Evolutionary conservation across 495 filamentous ascomycete genomes (phyloP), one percentile per base, ranked within the genome.

Genomic region (Choiromyces venosus): DNA sequence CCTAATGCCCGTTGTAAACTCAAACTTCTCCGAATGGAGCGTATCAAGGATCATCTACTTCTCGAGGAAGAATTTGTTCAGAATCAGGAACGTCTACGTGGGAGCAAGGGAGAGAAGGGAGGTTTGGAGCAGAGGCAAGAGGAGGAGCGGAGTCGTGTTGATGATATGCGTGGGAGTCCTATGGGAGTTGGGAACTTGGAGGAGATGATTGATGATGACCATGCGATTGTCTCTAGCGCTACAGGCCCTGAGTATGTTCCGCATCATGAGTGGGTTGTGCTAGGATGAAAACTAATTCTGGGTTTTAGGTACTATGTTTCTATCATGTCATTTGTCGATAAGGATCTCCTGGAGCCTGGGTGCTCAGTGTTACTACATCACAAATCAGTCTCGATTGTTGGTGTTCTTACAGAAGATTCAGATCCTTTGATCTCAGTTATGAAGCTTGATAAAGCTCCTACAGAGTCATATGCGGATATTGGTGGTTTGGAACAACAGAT

Each of bases 291-390:
- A 14, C 72, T 78, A 71, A 78, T 33, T 68, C 37, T 37, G 19
- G 38, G 64, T 67, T 16, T 40, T 39, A 81, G 79, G 44, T 99
- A 97, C 86, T 99, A 99, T 82, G 95, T 99, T 73, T 97, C 93
- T 68, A 99, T 99, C 87, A 99, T 99, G 95, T 97, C 94, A 56
- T 99, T 99, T 79, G 95, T 99, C 52, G 95, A 99, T 85, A 99
- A 99, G 84, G 95, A 99, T 80, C 87, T 99, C 16, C 88, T 99
- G 21, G 95, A 99, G 83, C 95, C 95, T 7, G 95, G 95, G 69
- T 94, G 95, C 25, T 97, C 93, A 80, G 94, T 99, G 72, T 86
- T 99, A 38, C 86, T 99, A 66, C 95, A 99, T 80, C 95, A 99
- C 84, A 99, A 99, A 84, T 93, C 91, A 29, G 96, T 98, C 40